Evolutionary conservation across 441 rosid species (phyloP), one percentile per base, ranked within the genome.

Genomic region (Aquilaria agallochum): DNA sequence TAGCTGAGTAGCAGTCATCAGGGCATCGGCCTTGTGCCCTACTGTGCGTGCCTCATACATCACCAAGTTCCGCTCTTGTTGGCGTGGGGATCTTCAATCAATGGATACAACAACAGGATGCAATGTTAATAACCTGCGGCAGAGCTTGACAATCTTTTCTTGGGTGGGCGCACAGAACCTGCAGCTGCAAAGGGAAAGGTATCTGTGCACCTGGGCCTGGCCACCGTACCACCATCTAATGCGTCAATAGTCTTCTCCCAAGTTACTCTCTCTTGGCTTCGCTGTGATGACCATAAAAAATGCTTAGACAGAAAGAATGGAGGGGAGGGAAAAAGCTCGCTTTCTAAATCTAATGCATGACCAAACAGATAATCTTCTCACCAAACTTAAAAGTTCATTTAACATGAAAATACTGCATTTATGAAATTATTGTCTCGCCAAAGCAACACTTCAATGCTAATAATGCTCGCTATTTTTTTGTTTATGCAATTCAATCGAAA

Each of bases 171-270:
- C 1, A 20, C 13, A 96, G 99, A 63, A 94, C 99, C 81, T 94
- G 97, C 73, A 91, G 96, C 56, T 20, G 27, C 27, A 20, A 20
- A 20, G 27, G 27, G 27, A 95, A 74, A 51, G 97, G 99, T 73
- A 91, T 95, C 81, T 95, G 99, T 63, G 99, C 99, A 66, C 99
- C 99, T 45, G 89, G 75, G 71, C 91, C 99, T 86, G 27, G 99
- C 99, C 13, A 94, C 99, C 99, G 91, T 94, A 71, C 96, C 99
- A 73, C 99, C 97, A 78, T 91, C 97, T 64, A 97, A 87, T 58
- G 96, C 94, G 69, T 33, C 71, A 50, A 94, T 76, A 53, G 91
- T 94, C 68, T 91, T 20, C 96, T 76, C 89, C 96, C 78, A 94
- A 82, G 72, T 89, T 94, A 68, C 65, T 84, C 68, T 20, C 20